A percentile compares a stretch with the other conserved stretches of the same genome.
Conservation (phyloP, 2,329 filamentous ascomycete genomes). For the Aspergillus tamarii region DNA sequence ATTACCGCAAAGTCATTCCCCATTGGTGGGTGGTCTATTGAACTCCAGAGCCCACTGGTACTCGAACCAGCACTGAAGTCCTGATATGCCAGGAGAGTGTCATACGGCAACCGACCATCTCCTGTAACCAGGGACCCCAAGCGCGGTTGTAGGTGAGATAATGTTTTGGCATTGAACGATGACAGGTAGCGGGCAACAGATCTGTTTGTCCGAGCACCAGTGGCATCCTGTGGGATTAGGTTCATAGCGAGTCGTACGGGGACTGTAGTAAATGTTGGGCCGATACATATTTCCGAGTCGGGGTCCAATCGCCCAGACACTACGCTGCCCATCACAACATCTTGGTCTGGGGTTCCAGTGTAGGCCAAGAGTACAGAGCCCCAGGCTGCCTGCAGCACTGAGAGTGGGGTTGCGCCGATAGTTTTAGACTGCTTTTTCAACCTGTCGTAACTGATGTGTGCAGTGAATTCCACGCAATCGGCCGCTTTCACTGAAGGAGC, state of each 20-base stretch:
- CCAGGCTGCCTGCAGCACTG: constrained; percentile 43
- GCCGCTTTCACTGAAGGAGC: constrained; percentile 18
- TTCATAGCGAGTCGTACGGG: constrained; percentile 34
- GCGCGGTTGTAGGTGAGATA: constrained; percentile 28
- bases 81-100: constrained; percentile 41
- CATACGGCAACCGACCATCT: constrained; percentile 36
- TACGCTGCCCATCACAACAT: constrained; percentile 40
- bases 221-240: constrained; percentile 17
- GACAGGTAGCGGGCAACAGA: constrained; percentile 29
- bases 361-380: constrained; percentile 36
- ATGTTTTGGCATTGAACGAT: constrained; percentile 25
- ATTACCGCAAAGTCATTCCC: constrained; percentile 37
- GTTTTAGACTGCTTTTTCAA: constrained; percentile 35
- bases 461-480: constrained; percentile 27
- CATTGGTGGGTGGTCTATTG: constrained; percentile 30
- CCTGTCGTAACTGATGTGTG: constrained; percentile 24
- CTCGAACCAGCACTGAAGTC: constrained; percentile 29
- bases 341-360: constrained; percentile 36
- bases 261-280: constrained; percentile 40
- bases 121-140: constrained; percentile 27
- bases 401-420: constrained; percentile 35
- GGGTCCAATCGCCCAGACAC: constrained; percentile 34
- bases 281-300: constrained; percentile 31
- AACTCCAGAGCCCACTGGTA: constrained; percentile 21
- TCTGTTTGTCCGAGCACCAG: constrained; percentile 23